Evolutionary conservation across 2,329 filamentous ascomycete genomes (phyloP).

Genomic region (Fusarium chlamydosporum): DNA sequence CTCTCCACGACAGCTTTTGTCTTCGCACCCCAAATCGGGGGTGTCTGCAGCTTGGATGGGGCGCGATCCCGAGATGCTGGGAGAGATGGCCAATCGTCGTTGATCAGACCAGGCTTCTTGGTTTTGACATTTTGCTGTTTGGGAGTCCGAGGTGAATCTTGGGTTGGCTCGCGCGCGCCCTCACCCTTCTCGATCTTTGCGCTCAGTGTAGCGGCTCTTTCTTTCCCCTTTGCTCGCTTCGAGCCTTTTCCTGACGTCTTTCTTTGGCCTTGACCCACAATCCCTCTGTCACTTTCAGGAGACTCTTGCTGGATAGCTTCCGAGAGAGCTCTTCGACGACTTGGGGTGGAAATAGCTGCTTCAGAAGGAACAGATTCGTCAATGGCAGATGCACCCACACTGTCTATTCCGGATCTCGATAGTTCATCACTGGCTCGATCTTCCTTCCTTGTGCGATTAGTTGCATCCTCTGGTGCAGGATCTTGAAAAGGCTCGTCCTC

Average conservation of each 20-base stretch:
- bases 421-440: neutral
- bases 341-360: neutral
- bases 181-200: slow-evolving; percentile 21
- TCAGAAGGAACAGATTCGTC: neutral
- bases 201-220: slow-evolving; percentile 18
- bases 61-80: slow-evolving; percentile 48
- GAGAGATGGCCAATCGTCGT: slow-evolving; percentile 50
- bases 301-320: slow-evolving; percentile 16
- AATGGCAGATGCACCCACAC: neutral
- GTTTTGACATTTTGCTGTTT: slow-evolving; percentile 16
- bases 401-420: neutral
- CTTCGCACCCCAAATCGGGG: slow-evolving; percentile 43
- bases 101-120: slow-evolving; percentile 40
- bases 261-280: slow-evolving; percentile 8
- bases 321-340: slow-evolving; percentile 12
- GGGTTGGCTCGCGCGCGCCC: slow-evolving; percentile 12
- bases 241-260: slow-evolving; percentile 31
- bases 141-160: slow-evolving; percentile 32
- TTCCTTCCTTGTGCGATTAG: neutral
- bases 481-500: neutral
- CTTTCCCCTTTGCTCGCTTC: slow-evolving; percentile 39
- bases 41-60: slow-evolving; percentile 40
- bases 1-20: slow-evolving; percentile 28
- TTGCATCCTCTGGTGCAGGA: neutral
- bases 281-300: slow-evolving; percentile 6